Evolutionary conservation across 163 green algal genomes (phyloP).

Genomic region (Scenedesmus sp.): DNA sequence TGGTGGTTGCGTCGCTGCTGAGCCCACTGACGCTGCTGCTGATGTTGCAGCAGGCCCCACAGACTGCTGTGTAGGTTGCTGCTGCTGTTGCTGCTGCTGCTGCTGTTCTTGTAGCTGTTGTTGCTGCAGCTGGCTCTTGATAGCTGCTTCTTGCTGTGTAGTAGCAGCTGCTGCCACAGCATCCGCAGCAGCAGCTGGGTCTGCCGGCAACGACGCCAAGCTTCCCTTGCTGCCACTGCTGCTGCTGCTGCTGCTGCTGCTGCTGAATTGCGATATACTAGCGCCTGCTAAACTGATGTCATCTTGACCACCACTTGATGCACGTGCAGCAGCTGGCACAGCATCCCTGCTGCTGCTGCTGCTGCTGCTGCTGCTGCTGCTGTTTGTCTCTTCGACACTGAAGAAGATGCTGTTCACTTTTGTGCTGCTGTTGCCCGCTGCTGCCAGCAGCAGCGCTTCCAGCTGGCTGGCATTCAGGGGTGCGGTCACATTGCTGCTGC

Average conservation of each 20-base stretch:
- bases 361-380: slow-evolving; percentile 11
- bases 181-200: not conserved
- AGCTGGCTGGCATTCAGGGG: not conserved
- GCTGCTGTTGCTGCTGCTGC: not conserved
- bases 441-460: not conserved
- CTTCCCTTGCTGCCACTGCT: not conserved
- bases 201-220: not conserved
- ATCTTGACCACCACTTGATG: not conserved
- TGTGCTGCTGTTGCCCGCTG: not conserved
- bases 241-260: not conserved
- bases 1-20: not conserved
- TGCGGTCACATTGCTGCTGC: not conserved
- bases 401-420: not conserved
- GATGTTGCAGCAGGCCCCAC: not conserved
- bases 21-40: not conserved
- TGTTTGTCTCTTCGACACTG: not conserved
- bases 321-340: not conserved
- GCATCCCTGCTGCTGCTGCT: slow-evolving; percentile 3
- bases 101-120: not conserved
- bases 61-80: not conserved
- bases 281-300: not conserved
- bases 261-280: not conserved
- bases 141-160: not conserved
- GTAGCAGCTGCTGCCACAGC: not conserved
- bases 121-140: not conserved